Percentiles rank a stretch among this genome's conserved stretches.
Conservation (phyloP, 2,329 filamentous ascomycete species). For the Cercospora sp. region DNA sequence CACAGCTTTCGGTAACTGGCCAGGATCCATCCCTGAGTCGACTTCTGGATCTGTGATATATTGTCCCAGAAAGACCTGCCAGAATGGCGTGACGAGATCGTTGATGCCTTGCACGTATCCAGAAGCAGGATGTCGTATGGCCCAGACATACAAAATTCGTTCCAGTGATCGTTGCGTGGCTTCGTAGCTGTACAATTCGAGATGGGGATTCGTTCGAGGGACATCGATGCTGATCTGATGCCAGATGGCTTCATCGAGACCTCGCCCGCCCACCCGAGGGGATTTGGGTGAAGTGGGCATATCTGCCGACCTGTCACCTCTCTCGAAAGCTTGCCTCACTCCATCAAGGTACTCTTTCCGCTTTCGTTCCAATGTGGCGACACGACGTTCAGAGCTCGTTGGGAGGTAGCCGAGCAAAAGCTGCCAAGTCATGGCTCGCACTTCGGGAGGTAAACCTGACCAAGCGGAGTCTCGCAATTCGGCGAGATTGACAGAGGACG, state of each 20-base stretch:
- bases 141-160: constrained; percentile 95
- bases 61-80: constrained; percentile 91
- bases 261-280: constrained; percentile 58
- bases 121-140: constrained; percentile 92
- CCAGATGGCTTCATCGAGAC: constrained; percentile 96
- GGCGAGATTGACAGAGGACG: constrained; percentile 80
- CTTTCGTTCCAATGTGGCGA: constrained; percentile 88
- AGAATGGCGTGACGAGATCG: constrained; percentile 95
- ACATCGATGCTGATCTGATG: constrained; percentile 99
- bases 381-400: constrained; percentile 90
- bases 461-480: constrained; percentile 85
- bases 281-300: constrained; percentile 55
- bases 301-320: constrained; percentile 48
- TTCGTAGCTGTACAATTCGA: constrained; percentile 92
- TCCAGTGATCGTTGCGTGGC: constrained; percentile 93
- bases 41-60: constrained; percentile 96
- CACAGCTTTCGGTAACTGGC: constrained; percentile 84
- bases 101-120: constrained; percentile 99
- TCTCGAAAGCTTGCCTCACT: constrained; percentile 68
- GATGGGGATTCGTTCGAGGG: constrained; percentile 91
- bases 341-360: constrained; percentile 95
- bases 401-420: constrained; percentile 91
- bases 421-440: constrained; percentile 99
- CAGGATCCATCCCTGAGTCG: constrained; percentile 93
- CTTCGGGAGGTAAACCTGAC: constrained; percentile 92